These are phyloP conservation scores for Trichoderma sp. DNA, from an alignment of 2,329 filamentous ascomycete species.

Conservation along the genomic window DNA sequence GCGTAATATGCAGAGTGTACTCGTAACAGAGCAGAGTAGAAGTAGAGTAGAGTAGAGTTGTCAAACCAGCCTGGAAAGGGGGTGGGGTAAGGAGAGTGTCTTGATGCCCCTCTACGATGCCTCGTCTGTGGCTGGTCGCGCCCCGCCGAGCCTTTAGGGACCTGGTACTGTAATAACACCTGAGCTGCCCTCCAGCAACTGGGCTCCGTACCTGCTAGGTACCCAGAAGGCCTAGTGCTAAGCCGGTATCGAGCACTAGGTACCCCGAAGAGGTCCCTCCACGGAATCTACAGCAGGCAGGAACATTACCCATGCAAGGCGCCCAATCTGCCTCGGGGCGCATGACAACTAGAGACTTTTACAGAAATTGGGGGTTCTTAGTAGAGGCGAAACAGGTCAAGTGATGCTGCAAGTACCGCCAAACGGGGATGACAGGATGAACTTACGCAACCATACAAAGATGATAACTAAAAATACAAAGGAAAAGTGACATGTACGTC, in stretches of 20 bases:
- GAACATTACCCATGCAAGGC: background rate
- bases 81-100: slow-evolving; percentile 33
- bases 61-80: slow-evolving; percentile 33
- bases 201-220: background rate
- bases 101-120: slow-evolving; percentile 37
- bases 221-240: background rate
- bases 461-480: background rate
- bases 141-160: slow-evolving; percentile 15
- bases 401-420: background rate
- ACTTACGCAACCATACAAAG: background rate
- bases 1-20: slow-evolving; percentile 32
- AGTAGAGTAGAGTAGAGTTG: slow-evolving; percentile 14
- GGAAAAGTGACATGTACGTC: background rate
- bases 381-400: slow-evolving; percentile 1
- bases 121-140: slow-evolving; percentile 4
- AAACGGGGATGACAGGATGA: background rate
- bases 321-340: background rate
- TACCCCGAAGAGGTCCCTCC: background rate
- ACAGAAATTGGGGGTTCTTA: background rate
- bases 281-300: background rate
- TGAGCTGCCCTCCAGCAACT: background rate
- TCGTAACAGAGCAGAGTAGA: background rate
- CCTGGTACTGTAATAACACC: slow-evolving; percentile 13
- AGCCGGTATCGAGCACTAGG: background rate
- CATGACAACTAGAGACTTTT: background rate